These are phyloP conservation scores for Irpex sp. DNA, from an alignment of 1,284 basidiomycete genomes.

Conservation along the genomic window DNA sequence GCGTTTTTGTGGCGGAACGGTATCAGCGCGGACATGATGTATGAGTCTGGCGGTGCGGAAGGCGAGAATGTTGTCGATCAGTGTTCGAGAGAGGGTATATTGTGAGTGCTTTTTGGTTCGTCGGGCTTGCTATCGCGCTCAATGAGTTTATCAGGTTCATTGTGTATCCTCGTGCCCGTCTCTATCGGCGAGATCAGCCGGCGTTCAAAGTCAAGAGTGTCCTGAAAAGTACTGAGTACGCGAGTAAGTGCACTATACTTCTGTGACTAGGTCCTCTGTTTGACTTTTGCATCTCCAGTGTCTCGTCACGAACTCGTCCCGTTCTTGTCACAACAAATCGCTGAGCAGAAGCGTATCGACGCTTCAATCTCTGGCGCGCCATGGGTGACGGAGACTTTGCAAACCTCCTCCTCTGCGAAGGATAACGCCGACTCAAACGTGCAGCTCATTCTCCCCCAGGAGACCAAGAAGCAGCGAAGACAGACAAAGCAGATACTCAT, in stretches of 20 bases:
- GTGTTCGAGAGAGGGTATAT: conserved; percentile 70
- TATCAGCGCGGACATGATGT: conserved; percentile 86
- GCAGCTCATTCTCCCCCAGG: conserved; percentile 61
- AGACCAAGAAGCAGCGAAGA: conserved; percentile 69
- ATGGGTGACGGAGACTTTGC: conserved; percentile 32
- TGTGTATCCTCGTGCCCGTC: conserved; percentile 60
- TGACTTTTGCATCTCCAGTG: conserved; percentile 32
- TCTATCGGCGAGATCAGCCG: conserved; percentile 52
- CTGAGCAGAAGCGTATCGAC: conserved; percentile 73
- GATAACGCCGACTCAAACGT: conserved; percentile 42
- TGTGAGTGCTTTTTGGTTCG: conserved; percentile 43
- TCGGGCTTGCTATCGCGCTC: background rate
- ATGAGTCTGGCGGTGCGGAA: conserved; percentile 63
- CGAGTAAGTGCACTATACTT: conserved; percentile 39
- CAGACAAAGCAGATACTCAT: conserved; percentile 63
- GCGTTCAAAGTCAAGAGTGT: conserved; percentile 79
- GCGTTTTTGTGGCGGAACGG: conserved; percentile 75
- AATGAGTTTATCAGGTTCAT: conserved; percentile 48
- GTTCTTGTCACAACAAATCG: conserved; percentile 71
- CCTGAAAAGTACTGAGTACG: conserved; percentile 66
- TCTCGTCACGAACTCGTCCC: conserved; percentile 64
- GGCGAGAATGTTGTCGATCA: conserved; percentile 60
- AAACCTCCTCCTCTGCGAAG: conserved; percentile 31
- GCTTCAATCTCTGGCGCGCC: conserved; percentile 52
- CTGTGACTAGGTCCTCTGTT: too few species aligned